phyloP scores from a whole-genome alignment of 768 basidiomycete genomes.

The Tricholoma flavovirens region DNA sequence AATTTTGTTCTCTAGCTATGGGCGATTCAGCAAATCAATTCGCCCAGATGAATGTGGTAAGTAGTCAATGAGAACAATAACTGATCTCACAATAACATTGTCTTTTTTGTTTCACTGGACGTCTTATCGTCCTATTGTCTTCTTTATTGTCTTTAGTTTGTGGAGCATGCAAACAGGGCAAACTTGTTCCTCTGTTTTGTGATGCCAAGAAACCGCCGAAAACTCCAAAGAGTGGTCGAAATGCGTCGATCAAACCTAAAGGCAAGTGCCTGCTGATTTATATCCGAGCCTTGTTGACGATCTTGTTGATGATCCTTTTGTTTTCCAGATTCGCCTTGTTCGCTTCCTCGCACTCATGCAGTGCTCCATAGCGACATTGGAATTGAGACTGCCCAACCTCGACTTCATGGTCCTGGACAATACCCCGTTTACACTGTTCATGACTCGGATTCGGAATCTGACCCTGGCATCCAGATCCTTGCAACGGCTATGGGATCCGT shows the following conservation, averaged over 20 bases:
- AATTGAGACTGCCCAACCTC: background rate
- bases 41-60: slow-evolving; percentile 56
- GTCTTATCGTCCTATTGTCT: background rate
- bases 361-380: background rate
- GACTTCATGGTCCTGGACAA: no score
- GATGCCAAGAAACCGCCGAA: slow-evolving; percentile 28
- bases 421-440: slow-evolving; percentile 7
- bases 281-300: background rate
- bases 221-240: slow-evolving; percentile 33
- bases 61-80: slow-evolving; percentile 16
- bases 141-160: slow-evolving; percentile 41
- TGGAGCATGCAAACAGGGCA: slow-evolving; percentile 57
- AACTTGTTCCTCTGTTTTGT: slow-evolving; percentile 51
- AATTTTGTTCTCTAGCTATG: slow-evolving; percentile 43
- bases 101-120: background rate
- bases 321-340: slow-evolving; percentile 31
- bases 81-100: background rate
- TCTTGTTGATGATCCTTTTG: background rate
- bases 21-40: slow-evolving; percentile 71
- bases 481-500: slow-evolving; percentile 21
- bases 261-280: slow-evolving; percentile 26
- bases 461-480: slow-evolving; percentile 29
- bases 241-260: slow-evolving; percentile 39
- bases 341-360: slow-evolving; percentile 6
- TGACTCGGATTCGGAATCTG: slow-evolving; percentile 23